Conservation (phyloP, 2,329 filamentous ascomycete genomes). For the Phialophora verrucosa region DNA sequence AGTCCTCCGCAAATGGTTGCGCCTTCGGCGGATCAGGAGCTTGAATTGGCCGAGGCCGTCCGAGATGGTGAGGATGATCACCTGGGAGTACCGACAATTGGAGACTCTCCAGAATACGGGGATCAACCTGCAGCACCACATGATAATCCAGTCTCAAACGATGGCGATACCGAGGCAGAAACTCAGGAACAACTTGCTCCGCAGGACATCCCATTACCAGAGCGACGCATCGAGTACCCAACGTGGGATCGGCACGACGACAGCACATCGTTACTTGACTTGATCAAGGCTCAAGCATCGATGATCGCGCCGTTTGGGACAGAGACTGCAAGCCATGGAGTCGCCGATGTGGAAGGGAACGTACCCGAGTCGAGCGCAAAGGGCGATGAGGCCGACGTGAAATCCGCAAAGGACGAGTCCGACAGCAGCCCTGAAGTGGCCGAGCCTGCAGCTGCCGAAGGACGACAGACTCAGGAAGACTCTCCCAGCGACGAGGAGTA, state of each 20-base stretch:
- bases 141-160: not conserved
- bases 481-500: constrained; percentile 24
- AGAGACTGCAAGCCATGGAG: constrained; percentile 3
- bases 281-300: constrained; percentile 35
- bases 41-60: not conserved
- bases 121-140: not conserved
- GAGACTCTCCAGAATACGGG: not conserved
- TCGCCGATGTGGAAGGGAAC: constrained; percentile 12
- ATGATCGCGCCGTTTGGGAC: constrained; percentile 20
- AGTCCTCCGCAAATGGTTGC: not conserved
- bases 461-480: not conserved
- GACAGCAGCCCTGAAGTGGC: not conserved
- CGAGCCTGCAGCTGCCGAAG: not conserved
- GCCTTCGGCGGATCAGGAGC: not conserved
- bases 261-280: constrained; percentile 32
- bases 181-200: not conserved
- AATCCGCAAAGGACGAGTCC: not conserved
- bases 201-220: constrained; percentile 14
- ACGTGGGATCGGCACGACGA: constrained; percentile 36
- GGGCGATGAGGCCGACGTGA: not conserved
- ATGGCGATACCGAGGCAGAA: not conserved
- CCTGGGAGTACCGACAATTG: not conserved
- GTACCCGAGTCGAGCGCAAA: not conserved
- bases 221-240: constrained; percentile 31
- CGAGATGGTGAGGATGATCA: not conserved